phyloP scores from a whole-genome alignment of 192 early-diverging fungal genomes.

The Coemansia sp. region DNA sequence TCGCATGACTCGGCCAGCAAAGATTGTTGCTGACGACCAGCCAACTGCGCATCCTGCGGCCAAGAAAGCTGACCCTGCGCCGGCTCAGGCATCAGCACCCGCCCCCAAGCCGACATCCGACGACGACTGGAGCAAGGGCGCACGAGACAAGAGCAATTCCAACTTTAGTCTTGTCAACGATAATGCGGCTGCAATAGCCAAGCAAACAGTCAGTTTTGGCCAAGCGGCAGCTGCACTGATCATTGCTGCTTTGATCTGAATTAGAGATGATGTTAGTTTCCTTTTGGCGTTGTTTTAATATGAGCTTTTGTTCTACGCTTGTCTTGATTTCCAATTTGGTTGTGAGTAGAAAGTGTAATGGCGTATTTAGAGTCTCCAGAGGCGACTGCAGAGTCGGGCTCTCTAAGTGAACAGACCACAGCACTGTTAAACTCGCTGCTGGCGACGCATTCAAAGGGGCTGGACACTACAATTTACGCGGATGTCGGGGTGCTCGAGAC shows the following conservation, averaged over 20 bases:
- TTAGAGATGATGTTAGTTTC: background rate
- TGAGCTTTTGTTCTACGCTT: background rate
- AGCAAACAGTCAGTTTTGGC: background rate
- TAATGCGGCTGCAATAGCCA: constrained; percentile 10
- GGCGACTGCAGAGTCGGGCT: background rate
- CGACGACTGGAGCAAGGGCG: constrained; percentile 14
- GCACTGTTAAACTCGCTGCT: constrained; percentile 13
- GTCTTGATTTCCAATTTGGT: background rate
- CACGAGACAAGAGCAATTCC: constrained; percentile 9
- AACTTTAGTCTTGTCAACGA: constrained; percentile 35
- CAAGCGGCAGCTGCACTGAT: background rate
- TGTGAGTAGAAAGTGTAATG: background rate
- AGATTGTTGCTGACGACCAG: constrained; percentile 28
- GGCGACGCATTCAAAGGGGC: constrained; percentile 26
- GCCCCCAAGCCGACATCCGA: constrained; percentile 13
- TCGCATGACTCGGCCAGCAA: constrained; percentile 45
- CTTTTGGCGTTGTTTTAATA: background rate
- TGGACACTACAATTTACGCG: constrained; percentile 46
- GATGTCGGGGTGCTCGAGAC: constrained; percentile 29
- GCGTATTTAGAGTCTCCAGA: background rate
- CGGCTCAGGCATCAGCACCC: constrained; percentile 12
- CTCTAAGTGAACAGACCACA: constrained; percentile 17
- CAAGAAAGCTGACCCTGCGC: background rate
- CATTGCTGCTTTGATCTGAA: background rate
- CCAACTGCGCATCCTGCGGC: constrained; percentile 6